Percentiles rank a stretch among this genome's conserved stretches.
Conservation (phyloP, 352 stramenopile genomes). For the Phytophthora sp. region DNA sequence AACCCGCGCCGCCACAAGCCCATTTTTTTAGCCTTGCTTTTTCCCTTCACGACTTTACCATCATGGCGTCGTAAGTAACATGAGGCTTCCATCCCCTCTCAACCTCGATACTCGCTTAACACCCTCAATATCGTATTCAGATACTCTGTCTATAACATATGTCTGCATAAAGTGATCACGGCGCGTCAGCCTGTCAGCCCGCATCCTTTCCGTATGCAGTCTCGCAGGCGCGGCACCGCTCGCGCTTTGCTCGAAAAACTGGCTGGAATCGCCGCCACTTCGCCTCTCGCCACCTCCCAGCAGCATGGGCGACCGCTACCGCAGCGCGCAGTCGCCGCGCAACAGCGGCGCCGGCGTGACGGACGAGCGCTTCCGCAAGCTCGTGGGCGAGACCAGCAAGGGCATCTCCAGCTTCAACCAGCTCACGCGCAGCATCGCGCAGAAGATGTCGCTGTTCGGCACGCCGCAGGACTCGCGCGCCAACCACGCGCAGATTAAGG, state of each 20-base stretch:
- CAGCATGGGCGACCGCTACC: conserved; percentile 73
- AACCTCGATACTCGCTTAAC: too few species aligned
- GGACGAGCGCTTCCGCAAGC: conserved; percentile 75
- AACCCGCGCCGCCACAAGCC: conserved; percentile 4
- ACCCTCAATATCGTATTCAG: too few species aligned
- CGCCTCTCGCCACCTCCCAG: not conserved
- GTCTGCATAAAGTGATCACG: too few species aligned
- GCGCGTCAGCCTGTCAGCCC: too few species aligned
- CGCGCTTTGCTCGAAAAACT: conserved; percentile 26
- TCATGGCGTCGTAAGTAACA: conserved; percentile 17
- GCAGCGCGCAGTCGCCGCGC: conserved; percentile 62
- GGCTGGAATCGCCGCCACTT: conserved; percentile 18
- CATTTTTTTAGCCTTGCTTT: conserved; percentile 3
- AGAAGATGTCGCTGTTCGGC: conserved; percentile 88
- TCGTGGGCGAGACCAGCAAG: conserved; percentile 83
- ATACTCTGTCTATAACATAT: too few species aligned
- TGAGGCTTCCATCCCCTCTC: too few species aligned
- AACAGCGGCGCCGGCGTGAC: conserved; percentile 41
- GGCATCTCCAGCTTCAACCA: conserved; percentile 89
- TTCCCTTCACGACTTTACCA: conserved; percentile 15
- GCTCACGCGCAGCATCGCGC: conserved; percentile 81
- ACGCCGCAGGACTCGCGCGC: conserved; percentile 84
- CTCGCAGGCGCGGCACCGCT: conserved; percentile 11
- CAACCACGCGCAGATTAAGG: conserved; percentile 83
- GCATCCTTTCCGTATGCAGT: conserved; percentile 1